Evolutionary conservation across 2,329 filamentous ascomycete genomes (phyloP), one percentile per base, ranked within the genome.

Genomic region (Fusarium torulosum): DNA sequence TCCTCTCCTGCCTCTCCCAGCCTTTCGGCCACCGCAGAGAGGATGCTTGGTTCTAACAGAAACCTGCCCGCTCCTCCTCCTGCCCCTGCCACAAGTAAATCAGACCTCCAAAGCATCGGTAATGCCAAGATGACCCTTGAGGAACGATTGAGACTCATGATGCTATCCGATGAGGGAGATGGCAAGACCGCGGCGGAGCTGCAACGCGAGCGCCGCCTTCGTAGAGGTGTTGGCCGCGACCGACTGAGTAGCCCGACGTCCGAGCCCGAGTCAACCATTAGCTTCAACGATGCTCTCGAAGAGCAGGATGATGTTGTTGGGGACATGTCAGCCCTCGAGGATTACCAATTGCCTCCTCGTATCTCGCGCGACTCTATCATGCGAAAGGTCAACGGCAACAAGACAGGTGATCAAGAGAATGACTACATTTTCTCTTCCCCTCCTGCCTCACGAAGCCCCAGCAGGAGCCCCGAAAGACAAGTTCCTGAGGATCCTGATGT

Each of bases 321-420:
- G 44, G 88, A 91, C 55, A 77, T 90, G 70, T 85, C 86, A 53
- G 80, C 84, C 13, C 78, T 90, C 57, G 83, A 86, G 63, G 86
- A 90, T 59, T 91, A 90, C 71, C 84, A 91, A 67, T 80, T 91
- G 15, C 92, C 89, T 19, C 85, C 91, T 13, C 91, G 91, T 54
- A 97, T 98, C 75, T 97, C 95, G 10, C 88, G 95, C 37, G 96
- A 98, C 76, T 97, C 94, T 0, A 98, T 98, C 71, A 83, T 98
- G 72, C 90, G 92, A 53, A 93, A 95, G 65, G 90, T 97, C 55
- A 93, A 96, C 76, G 92, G 85, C 45, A 85, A 84, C 71, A 79
- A 83, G 62, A 71, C 79, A 46, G 82, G 86, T 43, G 86, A 89
- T 20, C 80, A 83, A 59, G 84, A 88, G 53, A 87, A 89, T 6